Conservation (phyloP, 2,329 filamentous ascomycete genomes). For the Apiospora malaysiana region DNA sequence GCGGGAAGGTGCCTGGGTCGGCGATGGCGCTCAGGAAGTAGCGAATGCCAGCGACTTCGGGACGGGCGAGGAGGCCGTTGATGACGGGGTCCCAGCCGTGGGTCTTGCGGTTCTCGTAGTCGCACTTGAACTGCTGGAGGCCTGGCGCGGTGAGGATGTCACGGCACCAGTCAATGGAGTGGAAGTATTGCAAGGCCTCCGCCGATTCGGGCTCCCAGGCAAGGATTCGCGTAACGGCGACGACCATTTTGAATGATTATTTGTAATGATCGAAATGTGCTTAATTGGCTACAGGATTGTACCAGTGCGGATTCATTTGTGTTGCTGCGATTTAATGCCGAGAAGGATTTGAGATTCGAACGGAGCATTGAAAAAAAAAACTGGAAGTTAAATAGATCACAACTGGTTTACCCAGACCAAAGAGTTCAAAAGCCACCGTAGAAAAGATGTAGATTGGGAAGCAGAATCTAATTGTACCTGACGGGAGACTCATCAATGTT, state of each 20-base stretch:
- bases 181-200: neutral
- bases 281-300: no score
- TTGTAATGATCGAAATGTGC: neutral
- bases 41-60: neutral
- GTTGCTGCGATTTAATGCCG: no score
- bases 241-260: neutral
- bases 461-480: no score
- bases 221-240: neutral
- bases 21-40: conserved; percentile 2
- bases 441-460: no score
- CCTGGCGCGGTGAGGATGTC: neutral
- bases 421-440: no score
- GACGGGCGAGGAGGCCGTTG: neutral
- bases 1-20: neutral
- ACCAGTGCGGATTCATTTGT: no score
- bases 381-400: no score
- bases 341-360: no score
- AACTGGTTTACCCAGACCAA: no score
- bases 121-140: neutral
- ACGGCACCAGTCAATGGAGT: neutral
- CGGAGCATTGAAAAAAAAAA: no score
- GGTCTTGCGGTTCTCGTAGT: neutral
- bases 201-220: neutral
- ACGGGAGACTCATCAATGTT: no score
- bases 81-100: conserved; percentile 18